phyloP scores from a whole-genome alignment of 208 protist genomes.

The Polymyxa betae region DNA sequence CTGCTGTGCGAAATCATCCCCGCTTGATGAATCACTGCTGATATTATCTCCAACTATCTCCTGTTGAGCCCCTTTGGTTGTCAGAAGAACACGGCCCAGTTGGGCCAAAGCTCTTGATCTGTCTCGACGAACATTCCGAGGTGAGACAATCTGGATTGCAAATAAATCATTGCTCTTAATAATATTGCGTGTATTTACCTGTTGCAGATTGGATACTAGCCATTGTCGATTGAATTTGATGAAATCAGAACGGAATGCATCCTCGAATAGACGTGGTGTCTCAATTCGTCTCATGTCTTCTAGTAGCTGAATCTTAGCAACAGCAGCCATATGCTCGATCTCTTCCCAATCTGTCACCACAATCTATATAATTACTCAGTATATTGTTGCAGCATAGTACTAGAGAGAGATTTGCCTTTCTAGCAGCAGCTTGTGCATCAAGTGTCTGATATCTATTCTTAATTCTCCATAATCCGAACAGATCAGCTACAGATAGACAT shows the following conservation, averaged over 20 bases:
- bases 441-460: neutral
- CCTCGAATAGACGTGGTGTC: slow-evolving; percentile 8
- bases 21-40: slow-evolving; percentile 51
- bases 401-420: neutral
- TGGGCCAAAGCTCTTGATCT: neutral
- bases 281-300: slow-evolving; percentile 15
- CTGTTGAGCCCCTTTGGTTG: neutral
- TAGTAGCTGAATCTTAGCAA: slow-evolving; percentile 38
- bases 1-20: slow-evolving; percentile 13
- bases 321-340: slow-evolving; percentile 44
- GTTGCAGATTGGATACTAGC: neutral
- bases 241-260: neutral
- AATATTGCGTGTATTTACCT: neutral
- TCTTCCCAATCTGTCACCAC: slow-evolving; percentile 31
- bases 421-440: neutral
- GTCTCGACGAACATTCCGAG: slow-evolving; percentile 45
- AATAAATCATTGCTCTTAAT: too few species aligned
- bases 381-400: neutral
- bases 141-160: slow-evolving; percentile 40
- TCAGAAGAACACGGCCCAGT: slow-evolving; percentile 14
- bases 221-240: slow-evolving; percentile 22
- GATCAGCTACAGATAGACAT: neutral
- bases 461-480: neutral
- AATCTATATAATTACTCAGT: neutral
- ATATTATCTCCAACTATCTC: neutral